phyloP scores from a whole-genome alignment of 352 stramenopile species.

The Globisporangium iwayamae region DNA sequence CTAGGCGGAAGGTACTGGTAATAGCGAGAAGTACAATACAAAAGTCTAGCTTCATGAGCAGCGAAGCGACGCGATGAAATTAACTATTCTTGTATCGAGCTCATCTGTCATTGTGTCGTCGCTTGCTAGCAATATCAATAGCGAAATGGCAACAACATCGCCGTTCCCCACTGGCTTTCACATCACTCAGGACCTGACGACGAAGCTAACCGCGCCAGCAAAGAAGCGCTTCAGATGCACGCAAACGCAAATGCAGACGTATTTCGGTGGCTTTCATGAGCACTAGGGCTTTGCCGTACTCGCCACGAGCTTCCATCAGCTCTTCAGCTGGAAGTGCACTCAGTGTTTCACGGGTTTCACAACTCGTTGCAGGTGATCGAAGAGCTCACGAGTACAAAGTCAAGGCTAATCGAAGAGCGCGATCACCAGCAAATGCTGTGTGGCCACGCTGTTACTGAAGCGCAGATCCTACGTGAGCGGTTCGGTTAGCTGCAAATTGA shows the following conservation, averaged over 20 bases:
- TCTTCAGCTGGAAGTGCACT: conserved; percentile 3
- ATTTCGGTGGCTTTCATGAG: conserved; percentile 3
- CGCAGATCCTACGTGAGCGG: not conserved
- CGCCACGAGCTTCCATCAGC: not conserved
- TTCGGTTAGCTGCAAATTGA: conserved; percentile 17
- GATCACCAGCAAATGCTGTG: not conserved
- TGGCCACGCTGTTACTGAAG: not conserved
- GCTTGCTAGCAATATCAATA: not conserved
- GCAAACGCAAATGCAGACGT: not conserved
- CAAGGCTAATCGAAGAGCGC: not conserved
- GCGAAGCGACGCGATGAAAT: not conserved
- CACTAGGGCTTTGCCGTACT: conserved; percentile 2
- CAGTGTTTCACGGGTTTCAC: not conserved
- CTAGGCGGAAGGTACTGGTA: not conserved
- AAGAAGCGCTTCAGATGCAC: not conserved
- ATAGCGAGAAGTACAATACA: not conserved
- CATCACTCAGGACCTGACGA: conserved; percentile 5
- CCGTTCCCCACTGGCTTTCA: not conserved
- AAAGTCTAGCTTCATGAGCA: not conserved
- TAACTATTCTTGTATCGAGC: not conserved
- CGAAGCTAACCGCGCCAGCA: not conserved
- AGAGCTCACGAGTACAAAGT: not conserved
- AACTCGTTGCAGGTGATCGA: not conserved
- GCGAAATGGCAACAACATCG: not conserved
- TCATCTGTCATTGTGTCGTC: not conserved